Evolutionary conservation across 306 rosid species (phyloP), one percentile per base, ranked within the genome.

Genomic region (Fragaria ananassa): DNA sequence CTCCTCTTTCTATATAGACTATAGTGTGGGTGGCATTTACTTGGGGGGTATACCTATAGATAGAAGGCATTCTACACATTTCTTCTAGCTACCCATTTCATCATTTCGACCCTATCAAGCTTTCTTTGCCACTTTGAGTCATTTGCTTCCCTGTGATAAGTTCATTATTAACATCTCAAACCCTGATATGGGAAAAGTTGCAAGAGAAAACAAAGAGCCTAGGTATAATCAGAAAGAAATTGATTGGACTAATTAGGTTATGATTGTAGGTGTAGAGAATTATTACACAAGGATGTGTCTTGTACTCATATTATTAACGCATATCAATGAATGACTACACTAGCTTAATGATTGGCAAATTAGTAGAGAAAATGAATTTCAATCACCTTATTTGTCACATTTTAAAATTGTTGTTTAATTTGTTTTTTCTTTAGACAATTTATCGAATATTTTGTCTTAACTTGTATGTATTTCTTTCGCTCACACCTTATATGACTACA

Each of bases 381-480:
- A 6, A 7, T 53, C 9, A 8, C 0, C 12, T n/a, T 2, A 6
- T 3, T 54, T 4, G 0, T 0, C 27, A 7, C 5, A 21, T 56
- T 56, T 54, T 10, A 58, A 5, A 2, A 60, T 1, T 0, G 0
- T 13, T 2, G 0, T 1, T 5, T n/a, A n/a, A n/a, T n/a, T 13
- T 29, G 2, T 61, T 0, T 61, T 29, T 0, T n/a, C n/a, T 29
- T 62, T 14, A 3, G 15, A 62, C 0, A 31, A 25, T 62, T 31
- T 21, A 31, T 62, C 11, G 0, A 31, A 62, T 2, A 31, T 0
- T 62, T 62, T 14, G 0, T 62, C 23, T 31, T 31, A 62, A 31
- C 0, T 15, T 29, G 31, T 27, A 0, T 61, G 0, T 27, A 27
- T 13, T 23, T 23, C 1, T 57, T 29, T 3, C 0, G 3, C 6